Base-by-base conservation (phyloP, 768 basidiomycete genomes). In the Tubosaeta sp. region DNA sequence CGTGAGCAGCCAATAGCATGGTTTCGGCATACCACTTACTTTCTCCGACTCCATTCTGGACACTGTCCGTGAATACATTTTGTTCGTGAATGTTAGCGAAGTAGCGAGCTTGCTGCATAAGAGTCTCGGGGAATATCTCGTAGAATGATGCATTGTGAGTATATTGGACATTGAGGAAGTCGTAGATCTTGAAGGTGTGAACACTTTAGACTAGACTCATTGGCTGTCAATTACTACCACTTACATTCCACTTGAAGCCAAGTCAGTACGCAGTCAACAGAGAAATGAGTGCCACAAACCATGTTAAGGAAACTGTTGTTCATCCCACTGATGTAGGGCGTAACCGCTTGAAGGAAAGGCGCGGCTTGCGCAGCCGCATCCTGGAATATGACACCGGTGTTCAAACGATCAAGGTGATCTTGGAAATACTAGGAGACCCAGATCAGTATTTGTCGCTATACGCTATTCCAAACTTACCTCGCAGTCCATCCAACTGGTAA, bases 111-210 rank as follows among this genome's bases (percentile, higher is more conserved):
- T 87, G 87, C 54, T 84, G 77, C 58, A 87, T 64, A 61, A 84
- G 76, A 6, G 80, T 82, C 22, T 84, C 80, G 3, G 87, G 85
- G 39, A 92, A 82, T 52, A 81, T 76, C 55, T 81, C 71, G 7
- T 84, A 83, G 57, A 86, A 94, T 21, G 86, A 84, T 69, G 77
- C 79, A 74, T 94, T 92, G 74, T 94, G 88, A 31, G 75, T 79
- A 53, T 86, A 78, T 66, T 90, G 76, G 12, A 86, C 77, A 70
- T 83, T 83, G 57, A 93, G 76, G 68, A 76, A 89, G 69, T 91
- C 87, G 64, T 79, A 87, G 59, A 91, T 75, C 86, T 88, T 55
- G 31, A 36, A 7, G 41, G 27, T 11, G 41, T 21, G 19, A 25
- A 10, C 29, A 40, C 0, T 49, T 55, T 21, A 55, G 48, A 43